Percentiles rank a stretch among this genome's conserved stretches.
phyloP scores from a whole-genome alignment of 805 yeast species.

The Starmera amethionina region DNA sequence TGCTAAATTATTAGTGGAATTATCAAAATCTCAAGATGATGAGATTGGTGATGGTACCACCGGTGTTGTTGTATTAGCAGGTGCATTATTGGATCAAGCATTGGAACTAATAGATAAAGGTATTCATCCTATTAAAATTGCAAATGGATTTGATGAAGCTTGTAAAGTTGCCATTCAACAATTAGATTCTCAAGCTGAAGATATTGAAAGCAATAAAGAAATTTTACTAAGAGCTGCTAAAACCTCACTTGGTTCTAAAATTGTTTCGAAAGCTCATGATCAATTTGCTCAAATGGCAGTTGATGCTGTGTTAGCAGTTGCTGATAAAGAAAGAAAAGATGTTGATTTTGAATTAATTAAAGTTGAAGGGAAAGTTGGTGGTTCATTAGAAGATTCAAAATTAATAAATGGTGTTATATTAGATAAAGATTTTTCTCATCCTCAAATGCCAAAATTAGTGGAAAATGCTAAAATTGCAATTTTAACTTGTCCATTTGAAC shows the following conservation, averaged over 20 bases:
- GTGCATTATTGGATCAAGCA: constrained; percentile 92
- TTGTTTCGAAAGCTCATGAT: constrained; percentile 89
- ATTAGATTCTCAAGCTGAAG: constrained; percentile 69
- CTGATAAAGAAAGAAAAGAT: constrained; percentile 84
- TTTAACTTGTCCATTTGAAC: constrained; percentile 97
- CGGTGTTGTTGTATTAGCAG: constrained; percentile 94
- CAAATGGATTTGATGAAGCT: constrained; percentile 96
- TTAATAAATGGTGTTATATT: constrained; percentile 86
- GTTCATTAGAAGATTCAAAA: constrained; percentile 76
- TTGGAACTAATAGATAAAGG: constrained; percentile 91
- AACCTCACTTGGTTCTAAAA: constrained; percentile 91
- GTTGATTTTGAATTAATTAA: constrained; percentile 96
- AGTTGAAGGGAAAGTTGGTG: constrained; percentile 94
- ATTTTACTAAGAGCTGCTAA: constrained; percentile 83
- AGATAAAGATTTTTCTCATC: constrained; percentile 96
- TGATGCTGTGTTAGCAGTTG: constrained; percentile 87
- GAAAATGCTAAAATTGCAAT: constrained; percentile 84
- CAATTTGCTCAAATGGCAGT: constrained; percentile 96
- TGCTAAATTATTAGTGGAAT: constrained; percentile 89
- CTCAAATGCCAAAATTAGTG: constrained; percentile 88
- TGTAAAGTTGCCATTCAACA: constrained; percentile 80
- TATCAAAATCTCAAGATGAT: constrained; percentile 92
- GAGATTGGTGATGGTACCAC: constrained; percentile 99
- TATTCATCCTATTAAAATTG: constrained; percentile 93
- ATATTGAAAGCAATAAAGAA: constrained; percentile 31